phyloP scores from a whole-genome alignment of 106 monocot genomes.

The Apostasia shenzhenica region DNA sequence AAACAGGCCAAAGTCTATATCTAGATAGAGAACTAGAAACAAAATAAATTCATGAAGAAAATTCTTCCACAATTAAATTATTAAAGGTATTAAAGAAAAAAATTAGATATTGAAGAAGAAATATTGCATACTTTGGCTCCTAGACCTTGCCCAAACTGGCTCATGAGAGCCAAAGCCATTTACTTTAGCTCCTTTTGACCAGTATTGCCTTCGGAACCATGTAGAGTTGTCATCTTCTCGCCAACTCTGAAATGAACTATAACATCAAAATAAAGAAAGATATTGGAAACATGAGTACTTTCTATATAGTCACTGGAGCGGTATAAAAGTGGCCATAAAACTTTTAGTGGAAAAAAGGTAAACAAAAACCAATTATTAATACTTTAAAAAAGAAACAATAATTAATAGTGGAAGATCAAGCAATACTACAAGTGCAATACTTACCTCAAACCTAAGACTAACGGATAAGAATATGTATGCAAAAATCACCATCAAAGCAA shows the following conservation, averaged over 20 bases:
- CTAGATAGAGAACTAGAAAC: no score
- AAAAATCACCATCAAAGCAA: no score
- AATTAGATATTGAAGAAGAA: neutral
- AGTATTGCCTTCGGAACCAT: conserved; percentile 64
- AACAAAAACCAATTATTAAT: neutral
- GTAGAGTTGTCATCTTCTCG: conserved; percentile 38
- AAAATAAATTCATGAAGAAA: no score
- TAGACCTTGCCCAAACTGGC: conserved; percentile 18
- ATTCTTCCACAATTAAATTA: no score
- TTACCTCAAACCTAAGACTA: neutral
- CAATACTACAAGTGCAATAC: neutral
- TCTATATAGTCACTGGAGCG: neutral
- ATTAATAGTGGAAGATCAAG: no score
- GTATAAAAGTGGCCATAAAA: neutral
- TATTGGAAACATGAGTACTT: neutral
- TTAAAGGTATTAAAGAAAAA: neutral
- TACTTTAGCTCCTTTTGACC: conserved; percentile 40
- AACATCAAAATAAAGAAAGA: neutral
- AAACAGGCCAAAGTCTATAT: no score
- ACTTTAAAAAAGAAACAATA: no score
- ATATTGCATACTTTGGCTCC: conserved; percentile 36
- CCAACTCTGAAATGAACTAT: conserved; percentile 58
- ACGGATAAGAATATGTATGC: no score
- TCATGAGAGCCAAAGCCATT: conserved; percentile 35
- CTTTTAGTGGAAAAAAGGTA: neutral